Conservation (phyloP, 202 grass and related monocot genomes). For the Sporobolus alterniflorus region DNA sequence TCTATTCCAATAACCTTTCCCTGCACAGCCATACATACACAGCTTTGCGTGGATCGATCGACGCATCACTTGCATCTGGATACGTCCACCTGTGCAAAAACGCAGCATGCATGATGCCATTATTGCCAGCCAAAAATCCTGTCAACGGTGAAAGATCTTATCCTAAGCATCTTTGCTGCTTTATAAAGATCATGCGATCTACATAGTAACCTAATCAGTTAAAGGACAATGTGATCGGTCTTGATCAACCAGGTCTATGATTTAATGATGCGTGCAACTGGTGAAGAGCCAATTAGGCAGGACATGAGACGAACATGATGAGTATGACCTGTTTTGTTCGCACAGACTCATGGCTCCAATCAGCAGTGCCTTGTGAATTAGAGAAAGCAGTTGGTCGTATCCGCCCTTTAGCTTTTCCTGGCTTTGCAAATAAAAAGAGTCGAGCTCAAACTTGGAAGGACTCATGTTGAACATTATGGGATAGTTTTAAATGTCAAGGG, state of each 20-base stretch:
- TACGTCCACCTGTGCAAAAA: conserved; percentile 1
- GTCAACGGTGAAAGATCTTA: conserved; percentile 29
- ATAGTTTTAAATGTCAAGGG: conserved; percentile 17
- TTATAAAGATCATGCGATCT: conserved; percentile 30
- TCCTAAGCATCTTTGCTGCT: conserved; percentile 39
- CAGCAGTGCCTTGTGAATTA: background rate
- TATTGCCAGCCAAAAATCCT: conserved; percentile 22
- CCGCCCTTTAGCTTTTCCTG: conserved; percentile 10
- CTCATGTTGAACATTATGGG: conserved; percentile 17
- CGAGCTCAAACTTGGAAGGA: background rate
- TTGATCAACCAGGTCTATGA: conserved; percentile 20
- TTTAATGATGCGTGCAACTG: conserved; percentile 28
- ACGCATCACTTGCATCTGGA: conserved; percentile 30
- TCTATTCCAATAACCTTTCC: conserved; percentile 24
- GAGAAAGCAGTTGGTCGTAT: conserved; percentile 33
- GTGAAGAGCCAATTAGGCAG: conserved; percentile 18
- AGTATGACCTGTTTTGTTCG: conserved; percentile 15
- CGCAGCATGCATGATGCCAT: conserved; percentile 15
- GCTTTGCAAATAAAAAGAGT: background rate
- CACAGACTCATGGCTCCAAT: background rate
- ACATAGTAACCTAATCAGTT: conserved; percentile 16
- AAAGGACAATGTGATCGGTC: background rate
- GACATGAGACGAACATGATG: conserved; percentile 11
- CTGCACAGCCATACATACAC: conserved; percentile 27
- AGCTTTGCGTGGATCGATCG: conserved; percentile 20